These are phyloP conservation scores for Niebla homalea DNA, from an alignment of 495 filamentous ascomycete genomes.

Conservation along the genomic window DNA sequence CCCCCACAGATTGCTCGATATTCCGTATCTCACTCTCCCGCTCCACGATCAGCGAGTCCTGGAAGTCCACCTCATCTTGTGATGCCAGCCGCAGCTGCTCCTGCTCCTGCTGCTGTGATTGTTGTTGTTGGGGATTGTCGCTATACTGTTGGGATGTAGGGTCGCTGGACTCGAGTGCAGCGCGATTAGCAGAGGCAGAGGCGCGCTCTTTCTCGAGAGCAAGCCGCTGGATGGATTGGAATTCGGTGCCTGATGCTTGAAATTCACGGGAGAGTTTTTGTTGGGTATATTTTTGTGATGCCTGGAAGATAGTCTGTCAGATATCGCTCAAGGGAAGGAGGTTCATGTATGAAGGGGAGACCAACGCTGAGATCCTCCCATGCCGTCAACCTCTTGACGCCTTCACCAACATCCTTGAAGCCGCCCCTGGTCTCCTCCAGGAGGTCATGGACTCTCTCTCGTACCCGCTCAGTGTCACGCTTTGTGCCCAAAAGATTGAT, in stretches of 20 bases:
- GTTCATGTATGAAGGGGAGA: conserved; percentile 18
- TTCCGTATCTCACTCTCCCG: conserved; percentile 91
- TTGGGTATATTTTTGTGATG: conserved; percentile 85
- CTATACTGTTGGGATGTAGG: conserved; percentile 21
- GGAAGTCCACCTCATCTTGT: conserved; percentile 95
- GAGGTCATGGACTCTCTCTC: conserved; percentile 75
- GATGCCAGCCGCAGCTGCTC: conserved; percentile 70
- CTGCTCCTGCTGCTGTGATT: conserved; percentile 56
- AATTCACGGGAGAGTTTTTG: conserved; percentile 89
- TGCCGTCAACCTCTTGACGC: conserved; percentile 75
- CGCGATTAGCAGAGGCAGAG: conserved; percentile 64
- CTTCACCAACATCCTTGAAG: conserved; percentile 92
- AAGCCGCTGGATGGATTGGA: conserved; percentile 76
- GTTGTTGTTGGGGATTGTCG: conserved; percentile 31
- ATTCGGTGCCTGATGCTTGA: conserved; percentile 71
- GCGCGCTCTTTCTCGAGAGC: conserved; percentile 88
- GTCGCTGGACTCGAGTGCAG: conserved; percentile 49
- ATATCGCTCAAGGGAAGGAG: not conserved
- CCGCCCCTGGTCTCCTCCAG: conserved; percentile 69
- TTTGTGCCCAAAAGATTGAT: conserved; percentile 76
- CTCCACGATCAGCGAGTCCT: conserved; percentile 88
- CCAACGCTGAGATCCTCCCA: conserved; percentile 84
- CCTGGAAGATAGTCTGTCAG: conserved; percentile 33
- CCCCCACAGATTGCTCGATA: conserved; percentile 90
- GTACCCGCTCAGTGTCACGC: conserved; percentile 78